These are phyloP conservation scores for Lachnellula suecica DNA, from an alignment of 2,329 filamentous ascomycete genomes.

Conservation along the genomic window DNA sequence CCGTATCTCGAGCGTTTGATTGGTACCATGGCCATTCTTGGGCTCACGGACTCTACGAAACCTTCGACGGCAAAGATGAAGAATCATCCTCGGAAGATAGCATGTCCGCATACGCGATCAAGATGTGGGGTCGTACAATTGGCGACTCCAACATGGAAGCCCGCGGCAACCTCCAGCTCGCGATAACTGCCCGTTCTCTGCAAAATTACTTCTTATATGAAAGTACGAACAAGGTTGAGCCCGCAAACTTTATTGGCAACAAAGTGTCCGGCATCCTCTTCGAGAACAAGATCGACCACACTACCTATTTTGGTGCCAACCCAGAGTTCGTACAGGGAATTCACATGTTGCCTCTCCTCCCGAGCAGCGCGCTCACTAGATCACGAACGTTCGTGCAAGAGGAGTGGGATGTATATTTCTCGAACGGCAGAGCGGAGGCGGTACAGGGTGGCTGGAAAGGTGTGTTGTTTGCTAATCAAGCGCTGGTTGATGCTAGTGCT, in stretches of 20 bases:
- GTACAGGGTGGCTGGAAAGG: constrained; percentile 82
- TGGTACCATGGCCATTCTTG: constrained; percentile 95
- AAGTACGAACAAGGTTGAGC: constrained; percentile 68
- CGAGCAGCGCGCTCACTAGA: constrained; percentile 64
- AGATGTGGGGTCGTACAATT: constrained; percentile 86
- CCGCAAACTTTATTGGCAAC: constrained; percentile 76
- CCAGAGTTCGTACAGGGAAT: constrained; percentile 67
- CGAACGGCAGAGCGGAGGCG: constrained; percentile 59
- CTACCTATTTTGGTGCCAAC: constrained; percentile 80
- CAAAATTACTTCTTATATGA: constrained; percentile 82
- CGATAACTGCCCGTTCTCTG: constrained; percentile 72
- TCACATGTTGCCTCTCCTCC: constrained; percentile 29
- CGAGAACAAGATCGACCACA: constrained; percentile 93
- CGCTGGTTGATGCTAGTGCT: constrained; percentile 67
- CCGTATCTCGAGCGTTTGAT: constrained; percentile 81
- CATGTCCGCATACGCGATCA: constrained; percentile 78
- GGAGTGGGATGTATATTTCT: constrained; percentile 83
- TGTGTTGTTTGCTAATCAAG: constrained; percentile 79
- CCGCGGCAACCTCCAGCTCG: constrained; percentile 80
- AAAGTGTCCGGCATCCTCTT: constrained; percentile 74
- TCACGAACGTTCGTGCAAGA: constrained; percentile 69
- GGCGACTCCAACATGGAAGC: constrained; percentile 75
- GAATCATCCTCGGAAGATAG: constrained; percentile 90
- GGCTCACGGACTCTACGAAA: constrained; percentile 77
- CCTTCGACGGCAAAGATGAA: constrained; percentile 75